Base-by-base conservation (phyloP, 1,284 basidiomycete genomes). In the Grifola frondosa region DNA sequence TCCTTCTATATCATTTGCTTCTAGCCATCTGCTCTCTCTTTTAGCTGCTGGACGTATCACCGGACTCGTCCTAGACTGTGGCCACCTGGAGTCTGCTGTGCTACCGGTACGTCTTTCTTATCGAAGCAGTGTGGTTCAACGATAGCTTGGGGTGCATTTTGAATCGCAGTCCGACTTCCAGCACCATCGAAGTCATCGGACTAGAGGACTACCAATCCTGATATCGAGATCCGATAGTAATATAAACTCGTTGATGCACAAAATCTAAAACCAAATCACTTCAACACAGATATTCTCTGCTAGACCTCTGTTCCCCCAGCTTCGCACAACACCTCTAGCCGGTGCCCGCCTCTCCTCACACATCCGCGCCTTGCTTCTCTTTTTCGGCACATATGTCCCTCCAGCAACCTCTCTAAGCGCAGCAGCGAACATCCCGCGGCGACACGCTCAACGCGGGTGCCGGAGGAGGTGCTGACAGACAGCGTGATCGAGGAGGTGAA, bases 41-140 rank as follows among this genome's bases (percentile, higher is more conserved):
- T 74, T 97, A 43, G 84, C 93, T 1, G 80, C 85, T 2, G 96
- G 97, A 4, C 74, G 89, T 45, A 88, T 93, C 52, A 94, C 92
- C 0, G 96, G 95, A 1, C 77, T 99, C 6, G 95, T 98, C 1
- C 72, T 99, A 2, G 94, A 98, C 57, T 84, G 84, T 51, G 97
- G 96, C 0, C 85, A 95, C 61, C 75, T 96, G 2, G 94, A 99
- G 64, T 88, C 93, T 0, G 87, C 84, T 3, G 81, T 85, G 7
- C 75, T 96, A 30, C 93, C 96, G 0, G 95, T 96, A 58, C 43
- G 88, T 70, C 11, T 11, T 15, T 6, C 9, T 26, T n/a, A n/a
- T n/a, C n/a, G n/a, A n/a, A n/a, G n/a, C n/a, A n/a, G n/a, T n/a
- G n/a, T n/a, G n/a, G n/a, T n/a, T n/a, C n/a, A n/a, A n/a, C n/a